Evolutionary conservation across 495 filamentous ascomycete genomes (phyloP).

Genomic region (Eremomyces bilateralis): DNA sequence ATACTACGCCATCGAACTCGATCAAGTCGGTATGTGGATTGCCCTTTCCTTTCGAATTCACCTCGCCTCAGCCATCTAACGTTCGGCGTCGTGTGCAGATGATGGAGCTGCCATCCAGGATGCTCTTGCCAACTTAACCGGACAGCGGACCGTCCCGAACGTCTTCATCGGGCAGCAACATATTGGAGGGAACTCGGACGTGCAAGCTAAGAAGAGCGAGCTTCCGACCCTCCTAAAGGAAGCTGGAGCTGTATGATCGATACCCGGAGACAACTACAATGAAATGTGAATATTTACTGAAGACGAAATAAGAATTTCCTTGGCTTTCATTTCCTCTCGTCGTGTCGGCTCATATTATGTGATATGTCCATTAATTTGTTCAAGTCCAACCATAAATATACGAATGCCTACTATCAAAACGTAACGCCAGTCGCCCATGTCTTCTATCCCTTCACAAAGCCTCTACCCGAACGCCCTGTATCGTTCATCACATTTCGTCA

Average conservation of each 20-base stretch:
- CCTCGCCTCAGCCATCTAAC: background rate
- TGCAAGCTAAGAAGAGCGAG: conserved; percentile 43
- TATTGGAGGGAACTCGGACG: conserved; percentile 90
- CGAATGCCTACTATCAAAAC: no score
- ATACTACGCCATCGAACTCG: conserved; percentile 57
- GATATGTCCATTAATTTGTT: no score
- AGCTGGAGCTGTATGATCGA: conserved; percentile 37
- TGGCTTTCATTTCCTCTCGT: no score
- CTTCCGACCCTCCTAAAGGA: conserved; percentile 36
- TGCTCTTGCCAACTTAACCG: conserved; percentile 57
- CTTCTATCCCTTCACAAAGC: no score
- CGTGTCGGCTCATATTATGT: no score
- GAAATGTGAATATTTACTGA: background rate
- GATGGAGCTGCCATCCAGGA: conserved; percentile 69
- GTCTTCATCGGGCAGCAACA: conserved; percentile 81
- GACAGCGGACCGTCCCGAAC: conserved; percentile 80
- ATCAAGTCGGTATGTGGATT: conserved; percentile 56
- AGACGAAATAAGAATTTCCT: background rate
- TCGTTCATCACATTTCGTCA: no score
- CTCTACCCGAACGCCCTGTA: no score
- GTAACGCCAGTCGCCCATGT: no score
- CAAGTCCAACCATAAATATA: no score
- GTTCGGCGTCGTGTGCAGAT: conserved; percentile 27
- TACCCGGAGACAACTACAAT: background rate
- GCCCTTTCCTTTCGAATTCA: background rate